Percentiles rank a stretch among this genome's conserved stretches.
Evolutionary conservation across 176 grass and related monocot species (phyloP).

Genomic region (Rhynchospora tenuis): DNA sequence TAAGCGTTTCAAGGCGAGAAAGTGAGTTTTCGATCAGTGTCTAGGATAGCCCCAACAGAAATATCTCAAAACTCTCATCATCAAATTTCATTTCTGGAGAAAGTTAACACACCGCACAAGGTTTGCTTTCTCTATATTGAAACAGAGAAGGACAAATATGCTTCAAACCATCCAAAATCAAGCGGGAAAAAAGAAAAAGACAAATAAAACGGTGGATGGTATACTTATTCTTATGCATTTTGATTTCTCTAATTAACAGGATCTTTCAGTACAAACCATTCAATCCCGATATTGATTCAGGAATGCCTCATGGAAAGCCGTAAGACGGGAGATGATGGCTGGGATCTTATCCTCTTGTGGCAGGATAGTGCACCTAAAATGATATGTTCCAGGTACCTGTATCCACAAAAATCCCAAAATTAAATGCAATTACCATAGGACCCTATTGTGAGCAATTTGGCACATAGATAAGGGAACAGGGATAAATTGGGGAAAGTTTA

Average conservation of each 20-base stretch:
- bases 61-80: neutral
- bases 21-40: too few relatives aligned
- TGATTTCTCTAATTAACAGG: neutral
- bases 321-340: conserved; percentile 42
- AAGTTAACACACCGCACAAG: conserved; percentile 12
- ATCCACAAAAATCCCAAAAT: conserved; percentile 14
- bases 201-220: neutral
- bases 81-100: neutral
- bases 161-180: conserved; percentile 20
- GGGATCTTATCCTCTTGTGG: conserved; percentile 62
- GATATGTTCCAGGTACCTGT: conserved; percentile 71
- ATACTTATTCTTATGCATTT: conserved; percentile 1
- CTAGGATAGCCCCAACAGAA: too few relatives aligned
- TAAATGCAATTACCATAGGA: conserved; percentile 10
- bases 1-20: too few relatives aligned
- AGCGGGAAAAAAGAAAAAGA: neutral
- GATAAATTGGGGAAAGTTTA: neutral
- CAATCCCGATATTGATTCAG: conserved; percentile 48
- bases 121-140: neutral
- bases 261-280: neutral
- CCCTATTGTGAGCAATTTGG: neutral
- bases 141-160: conserved; percentile 19
- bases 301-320: conserved; percentile 63
- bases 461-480: neutral
- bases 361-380: conserved; percentile 78